Base-by-base conservation (phyloP, 1,139 yeast species). In the Debaryomycetaceae sp. region DNA sequence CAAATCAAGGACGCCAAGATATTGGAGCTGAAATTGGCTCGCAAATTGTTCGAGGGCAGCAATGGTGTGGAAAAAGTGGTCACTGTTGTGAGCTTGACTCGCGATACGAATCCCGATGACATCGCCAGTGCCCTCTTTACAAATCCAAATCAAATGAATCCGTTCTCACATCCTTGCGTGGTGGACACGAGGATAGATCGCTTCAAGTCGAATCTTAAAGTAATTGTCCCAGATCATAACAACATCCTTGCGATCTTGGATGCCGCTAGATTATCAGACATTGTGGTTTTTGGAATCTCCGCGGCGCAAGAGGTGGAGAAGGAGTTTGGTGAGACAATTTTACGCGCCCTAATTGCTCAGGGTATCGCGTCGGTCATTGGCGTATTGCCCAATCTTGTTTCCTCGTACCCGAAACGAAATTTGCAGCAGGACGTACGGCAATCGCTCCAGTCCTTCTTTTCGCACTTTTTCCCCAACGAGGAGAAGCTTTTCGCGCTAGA, bases 341-440 rank as follows among this genome's bases (percentile, higher is more conserved):
- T 92, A 37, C 73, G 97, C 52, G 80, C 95, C 2, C 68, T 87
- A 26, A 86, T 83, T 45, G 72, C 90, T 13, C 98, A 92, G 58
- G 98, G 98, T 62, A 78, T 90, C 16, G 79, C 95, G 0, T 73
- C 85, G 7, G 77, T 75, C 2, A 60, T 81, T 34, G 92, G 95
- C 16, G 83, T 86, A 5, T 72, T 90, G 21, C 75, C 90, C n/a
- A 82, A 85, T 44, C 51, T 85, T 25, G 64, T 65, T 2, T 55
- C 76, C 3, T 68, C 75, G 1, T 79, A 77, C 39, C 81, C 81
- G 18, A 80, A 79, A 52, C 74, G 69, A 43, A 85, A 85, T 47
- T 71, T 79, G 40, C 96, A 83, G 50, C 53, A 67, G 33, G 94
- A 82, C 43, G 70, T 85, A 18, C 71, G 81, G 45, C 81, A 74